Percentiles rank a stretch among this genome's conserved stretches.
phyloP scores from a whole-genome alignment of 352 stramenopile genomes.

The Globisporangium iwayamae region DNA sequence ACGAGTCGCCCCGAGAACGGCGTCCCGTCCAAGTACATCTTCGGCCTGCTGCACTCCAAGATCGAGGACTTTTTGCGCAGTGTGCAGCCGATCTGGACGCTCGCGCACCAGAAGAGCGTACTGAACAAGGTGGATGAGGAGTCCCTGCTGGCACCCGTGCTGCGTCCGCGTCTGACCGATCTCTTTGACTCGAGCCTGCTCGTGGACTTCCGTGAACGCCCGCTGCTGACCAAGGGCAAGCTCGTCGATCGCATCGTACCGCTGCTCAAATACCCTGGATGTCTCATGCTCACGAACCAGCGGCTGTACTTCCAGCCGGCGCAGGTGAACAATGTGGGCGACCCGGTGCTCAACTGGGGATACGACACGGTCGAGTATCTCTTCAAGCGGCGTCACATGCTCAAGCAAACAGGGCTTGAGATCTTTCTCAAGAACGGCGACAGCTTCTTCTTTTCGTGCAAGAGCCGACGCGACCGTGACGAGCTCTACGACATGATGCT shows the following conservation, averaged over 20 bases:
- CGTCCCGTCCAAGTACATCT: constrained; percentile 62
- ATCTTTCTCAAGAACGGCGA: constrained; percentile 70
- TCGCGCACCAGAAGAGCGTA: constrained; percentile 55
- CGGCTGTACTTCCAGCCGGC: constrained; percentile 91
- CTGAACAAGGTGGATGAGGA: constrained; percentile 89
- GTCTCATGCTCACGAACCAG: constrained; percentile 82
- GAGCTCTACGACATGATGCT: constrained; percentile 85
- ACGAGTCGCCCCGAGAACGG: constrained; percentile 19
- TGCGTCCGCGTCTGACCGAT: constrained; percentile 63
- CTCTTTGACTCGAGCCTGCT: constrained; percentile 88
- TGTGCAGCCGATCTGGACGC: constrained; percentile 63
- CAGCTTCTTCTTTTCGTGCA: constrained; percentile 85
- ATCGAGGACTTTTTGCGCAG: constrained; percentile 77
- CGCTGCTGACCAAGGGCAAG: constrained; percentile 67
- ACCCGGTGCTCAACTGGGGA: constrained; percentile 82
- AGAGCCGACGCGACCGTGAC: constrained; percentile 57
- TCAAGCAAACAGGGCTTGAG: constrained; percentile 87
- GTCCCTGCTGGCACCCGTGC: constrained; percentile 63
- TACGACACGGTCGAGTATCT: constrained; percentile 71
- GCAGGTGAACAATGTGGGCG: constrained; percentile 89
- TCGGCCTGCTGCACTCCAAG: constrained; percentile 80
- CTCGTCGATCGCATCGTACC: constrained; percentile 88
- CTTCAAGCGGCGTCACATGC: constrained; percentile 87
- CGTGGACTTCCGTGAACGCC: constrained; percentile 88
- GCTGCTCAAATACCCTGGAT: constrained; percentile 89